Evolutionary conservation across 75 land plant species (phyloP), one percentile per base, ranked within the genome.

Genomic region (Pinus taeda): DNA sequence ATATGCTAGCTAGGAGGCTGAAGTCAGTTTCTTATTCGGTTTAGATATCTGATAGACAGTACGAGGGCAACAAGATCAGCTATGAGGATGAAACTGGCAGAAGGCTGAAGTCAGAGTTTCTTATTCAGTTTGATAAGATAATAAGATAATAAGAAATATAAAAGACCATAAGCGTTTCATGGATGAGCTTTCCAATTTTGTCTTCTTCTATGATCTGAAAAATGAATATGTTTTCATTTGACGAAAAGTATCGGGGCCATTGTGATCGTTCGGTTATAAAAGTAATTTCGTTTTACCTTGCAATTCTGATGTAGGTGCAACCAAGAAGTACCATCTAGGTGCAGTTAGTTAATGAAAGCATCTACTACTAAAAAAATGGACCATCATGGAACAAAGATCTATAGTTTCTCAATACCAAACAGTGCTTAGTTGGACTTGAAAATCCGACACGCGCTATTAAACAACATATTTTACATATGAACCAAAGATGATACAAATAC

Each of bases 1-100:
- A 33, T 33, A 33, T 33, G 33, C 33, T 33, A 33, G 33, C 33
- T 33, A 33, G 33, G 33, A 33, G 33, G 33, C 33, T 33, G 33
- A 33, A 33, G 33, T 33, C 33, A 33, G 33, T 33, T 33, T 33
- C 33, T 26, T 33, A 33, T 33, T 33, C 33, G 2, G 33, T 33
- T 33, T 2, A 33, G 33, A 33, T 33, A 33, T 33, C 33, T 33
- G 99, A 97, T 97, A 77, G 99, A 97, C 83, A 97, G 99, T 78
- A 79, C 94, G n/a, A 84, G 94, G 98, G 92, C 99, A 21, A 71
- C 95, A 81, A 89, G 99, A 86, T 49, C 78, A 56, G 81, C 83
- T 8, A 90, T 84, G 99, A 95, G 73, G 83, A 95, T 85, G 98
- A 97, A 74, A 98, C 98, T 71, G 95, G 99, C 66, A 87, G 99